Base-by-base conservation (phyloP, 73 alveolate genomes). In the Tetrahymena borealis region DNA sequence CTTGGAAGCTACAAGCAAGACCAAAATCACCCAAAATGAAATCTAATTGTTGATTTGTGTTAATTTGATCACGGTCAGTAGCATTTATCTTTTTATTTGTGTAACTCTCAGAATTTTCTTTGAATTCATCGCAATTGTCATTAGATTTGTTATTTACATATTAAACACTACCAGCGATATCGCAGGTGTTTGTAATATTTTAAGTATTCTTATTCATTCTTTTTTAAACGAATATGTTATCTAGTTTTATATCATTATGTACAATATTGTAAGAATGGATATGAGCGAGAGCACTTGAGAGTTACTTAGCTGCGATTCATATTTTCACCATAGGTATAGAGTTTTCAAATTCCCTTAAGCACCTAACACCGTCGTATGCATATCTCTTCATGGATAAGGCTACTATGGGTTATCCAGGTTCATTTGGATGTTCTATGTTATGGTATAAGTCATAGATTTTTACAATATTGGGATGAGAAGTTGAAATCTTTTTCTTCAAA, bases 271-370 rank as follows among this genome's bases (percentile, higher is more conserved):
- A 60, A 24, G 85, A 60, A 60, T 60, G 85, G 85, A 60, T 60
- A 60, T 60, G 85, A 60, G 85, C 38, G 85, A 60, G 85, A 60
- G 85, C 85, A 60, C 85, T 60, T 15, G 85, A 60, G 85, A 60
- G 85, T 35, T 60, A 60, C 85, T 60, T 60, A 35, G 28, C 28
- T 32, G 85, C 85, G 85, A 60, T 60, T 60, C 85, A 60, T 60
- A 60, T 60, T 60, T 60, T 60, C 85, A 60, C 85, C 85, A 60
- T 60, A 0, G 85, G 85, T 5, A 60, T 28, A 15, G 85, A 13
- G 9, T 60, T 60, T 18, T 60, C n/a, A 60, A 4, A 60, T 20
- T 60, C 85, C 13, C 85, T 60, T 60, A 60, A 60, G 35, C 85
- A 60, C 35, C 85, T 60, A 28, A 60, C 28, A 60, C 85, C 85